Conservation (phyloP, 2,329 filamentous ascomycete genomes). For the Microsporum ferrugineum region DNA sequence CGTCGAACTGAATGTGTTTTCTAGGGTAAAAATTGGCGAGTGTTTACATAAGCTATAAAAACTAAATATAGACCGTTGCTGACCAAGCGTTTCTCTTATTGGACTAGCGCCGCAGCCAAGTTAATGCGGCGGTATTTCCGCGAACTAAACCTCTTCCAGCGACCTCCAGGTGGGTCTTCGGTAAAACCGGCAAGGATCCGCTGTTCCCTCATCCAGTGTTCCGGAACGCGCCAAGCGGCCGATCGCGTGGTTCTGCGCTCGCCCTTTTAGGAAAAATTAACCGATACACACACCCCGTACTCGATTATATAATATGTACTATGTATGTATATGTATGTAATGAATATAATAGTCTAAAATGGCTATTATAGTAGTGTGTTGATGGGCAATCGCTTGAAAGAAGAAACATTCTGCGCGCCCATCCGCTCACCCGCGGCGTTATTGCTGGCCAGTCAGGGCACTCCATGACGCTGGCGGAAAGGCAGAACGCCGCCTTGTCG, state of each 20-base stretch:
- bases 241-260: not conserved
- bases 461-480: conserved; percentile 58
- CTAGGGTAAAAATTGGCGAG: not conserved
- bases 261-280: not conserved
- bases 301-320: not conserved
- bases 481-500: conserved; percentile 49
- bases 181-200: conserved; percentile 4
- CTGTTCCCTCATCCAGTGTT: not conserved
- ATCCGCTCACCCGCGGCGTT: conserved; percentile 4
- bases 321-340: no score
- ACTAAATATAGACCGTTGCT: not conserved
- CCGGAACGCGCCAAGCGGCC: conserved; percentile 2
- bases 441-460: not conserved
- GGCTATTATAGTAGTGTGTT: not conserved
- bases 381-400: not conserved
- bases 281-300: not conserved
- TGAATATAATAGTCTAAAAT: no score
- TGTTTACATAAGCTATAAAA: not conserved
- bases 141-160: not conserved
- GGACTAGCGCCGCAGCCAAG: not conserved
- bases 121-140: not conserved
- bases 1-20: no score
- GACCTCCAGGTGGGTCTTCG: not conserved
- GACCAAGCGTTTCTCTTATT: not conserved
- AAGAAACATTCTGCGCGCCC: not conserved